Base-by-base conservation (phyloP, 2,329 filamentous ascomycete species). In the Verticillium alfalfae region DNA sequence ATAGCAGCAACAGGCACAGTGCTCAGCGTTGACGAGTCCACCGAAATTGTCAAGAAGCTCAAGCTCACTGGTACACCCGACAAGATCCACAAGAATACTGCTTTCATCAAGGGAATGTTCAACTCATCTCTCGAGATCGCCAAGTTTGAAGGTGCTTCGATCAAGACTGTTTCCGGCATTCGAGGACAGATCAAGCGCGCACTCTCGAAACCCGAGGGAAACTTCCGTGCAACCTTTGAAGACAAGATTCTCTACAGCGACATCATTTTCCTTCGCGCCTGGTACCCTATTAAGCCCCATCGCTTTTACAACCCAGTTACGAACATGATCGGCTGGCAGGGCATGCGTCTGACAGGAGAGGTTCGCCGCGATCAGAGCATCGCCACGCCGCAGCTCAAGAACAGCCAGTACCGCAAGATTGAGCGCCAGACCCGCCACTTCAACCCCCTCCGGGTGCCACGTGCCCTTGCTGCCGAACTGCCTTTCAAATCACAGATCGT, bases 51-150 rank as follows among this genome's bases (percentile, higher is more conserved):
- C 75, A 99, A 99, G 85, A 99, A 99, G 82, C 88, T 99, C 72
- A 99, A 99, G 77, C 85, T 99, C 57, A 97, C 93, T 0, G 95
- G 95, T 63, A 84, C 87, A 57, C 93, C 95, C 1, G 96, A 95
- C 84, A 98, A 98, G 79, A 96, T 98, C 76, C 98, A 96, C 86
- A 97, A 97, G 78, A 99, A 99, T 80, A 99, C 95, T 0, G 93
- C 95, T 45, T 99, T 99, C 74, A 93, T 99, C 79, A 96, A 95
- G 76, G 92, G 96, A 78, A 99, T 99, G 95, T 99, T 99, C 83
- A 93, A 87, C 72, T 89, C 90, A 0, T 84, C 92, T 0, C 87
- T 99, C 52, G 95, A 99, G 74, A 95, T 99, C 66, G 94, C 95
- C 70, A 99, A 98, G 73, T 99, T 99, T 71, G 95, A 99, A 79